Evolutionary conservation across 2,329 filamentous ascomycete genomes (phyloP).

Genomic region (Pseudophaeomoniella oleicola): DNA sequence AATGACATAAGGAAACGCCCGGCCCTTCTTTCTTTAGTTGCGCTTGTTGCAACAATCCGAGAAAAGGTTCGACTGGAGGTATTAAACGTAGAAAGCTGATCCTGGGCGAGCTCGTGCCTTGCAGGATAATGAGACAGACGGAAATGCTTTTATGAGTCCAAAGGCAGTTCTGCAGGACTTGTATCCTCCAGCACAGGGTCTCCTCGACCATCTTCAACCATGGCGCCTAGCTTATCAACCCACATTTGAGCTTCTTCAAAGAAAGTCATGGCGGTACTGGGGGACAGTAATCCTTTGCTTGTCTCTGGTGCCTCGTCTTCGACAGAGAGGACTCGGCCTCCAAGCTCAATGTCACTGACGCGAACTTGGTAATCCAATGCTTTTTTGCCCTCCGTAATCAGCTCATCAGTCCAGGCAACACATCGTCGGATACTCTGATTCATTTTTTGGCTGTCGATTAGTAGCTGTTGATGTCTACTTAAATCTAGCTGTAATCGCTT

Average conservation of each 20-base stretch:
- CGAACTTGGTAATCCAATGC: constrained; percentile 72
- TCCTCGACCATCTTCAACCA: not conserved
- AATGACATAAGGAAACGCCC: too few species aligned
- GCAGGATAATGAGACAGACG: too few species aligned
- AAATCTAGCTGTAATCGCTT: constrained; percentile 73
- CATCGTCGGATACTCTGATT: constrained; percentile 88
- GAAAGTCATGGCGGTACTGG: constrained; percentile 7
- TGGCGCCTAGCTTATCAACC: constrained; percentile 1
- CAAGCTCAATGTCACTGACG: constrained; percentile 65
- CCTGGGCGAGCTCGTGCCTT: too few species aligned
- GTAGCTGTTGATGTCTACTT: constrained; percentile 72
- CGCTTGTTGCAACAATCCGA: too few species aligned
- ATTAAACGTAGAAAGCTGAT: too few species aligned
- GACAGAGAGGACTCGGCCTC: constrained; percentile 59
- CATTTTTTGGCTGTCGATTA: constrained; percentile 85
- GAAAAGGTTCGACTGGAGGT: too few species aligned
- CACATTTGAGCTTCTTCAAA: constrained; percentile 7
- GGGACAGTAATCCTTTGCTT: constrained; percentile 10
- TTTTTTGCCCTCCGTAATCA: constrained; percentile 78
- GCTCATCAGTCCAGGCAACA: constrained; percentile 72
- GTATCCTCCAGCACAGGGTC: too few species aligned
- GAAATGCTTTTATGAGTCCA: too few species aligned
- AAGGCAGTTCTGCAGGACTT: too few species aligned
- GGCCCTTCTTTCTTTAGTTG: too few species aligned
- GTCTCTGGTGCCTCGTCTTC: constrained; percentile 36